Conservation (phyloP, 495 filamentous ascomycete genomes). For the Podospora pseudocomata region DNA sequence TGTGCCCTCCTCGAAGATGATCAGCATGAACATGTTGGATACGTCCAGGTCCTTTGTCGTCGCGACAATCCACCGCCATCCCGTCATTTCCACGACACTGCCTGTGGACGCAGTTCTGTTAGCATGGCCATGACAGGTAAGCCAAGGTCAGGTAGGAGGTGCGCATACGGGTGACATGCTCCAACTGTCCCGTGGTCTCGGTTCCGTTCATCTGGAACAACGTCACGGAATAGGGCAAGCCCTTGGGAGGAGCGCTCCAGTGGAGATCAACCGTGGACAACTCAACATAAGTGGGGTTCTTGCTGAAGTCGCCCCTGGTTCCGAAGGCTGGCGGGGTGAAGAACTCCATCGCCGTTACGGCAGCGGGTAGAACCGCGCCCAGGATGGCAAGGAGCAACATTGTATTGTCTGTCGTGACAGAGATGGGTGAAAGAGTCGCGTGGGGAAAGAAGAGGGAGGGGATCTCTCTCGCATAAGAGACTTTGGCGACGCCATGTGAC, state of each 20-base stretch:
- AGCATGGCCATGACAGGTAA: background rate
- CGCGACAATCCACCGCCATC: background rate
- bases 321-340: background rate
- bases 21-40: slow-evolving; percentile 3
- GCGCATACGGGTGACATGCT: background rate
- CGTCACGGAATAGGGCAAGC: background rate
- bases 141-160: background rate
- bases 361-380: background rate
- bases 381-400: background rate
- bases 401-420: background rate
- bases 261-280: background rate
- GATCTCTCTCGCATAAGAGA: background rate
- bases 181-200: slow-evolving; percentile 2
- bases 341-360: background rate
- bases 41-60: background rate
- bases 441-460: background rate
- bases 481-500: background rate
- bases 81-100: background rate
- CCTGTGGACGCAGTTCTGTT: background rate
- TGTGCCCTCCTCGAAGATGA: slow-evolving; percentile 2
- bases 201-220: slow-evolving; percentile 2
- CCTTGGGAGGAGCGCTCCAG: background rate
- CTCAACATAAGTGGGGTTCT: background rate
- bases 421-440: background rate
- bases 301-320: slow-evolving; percentile 1